Conservation (phyloP, 1,284 basidiomycete genomes). For the Veloboletus limbatus region DNA sequence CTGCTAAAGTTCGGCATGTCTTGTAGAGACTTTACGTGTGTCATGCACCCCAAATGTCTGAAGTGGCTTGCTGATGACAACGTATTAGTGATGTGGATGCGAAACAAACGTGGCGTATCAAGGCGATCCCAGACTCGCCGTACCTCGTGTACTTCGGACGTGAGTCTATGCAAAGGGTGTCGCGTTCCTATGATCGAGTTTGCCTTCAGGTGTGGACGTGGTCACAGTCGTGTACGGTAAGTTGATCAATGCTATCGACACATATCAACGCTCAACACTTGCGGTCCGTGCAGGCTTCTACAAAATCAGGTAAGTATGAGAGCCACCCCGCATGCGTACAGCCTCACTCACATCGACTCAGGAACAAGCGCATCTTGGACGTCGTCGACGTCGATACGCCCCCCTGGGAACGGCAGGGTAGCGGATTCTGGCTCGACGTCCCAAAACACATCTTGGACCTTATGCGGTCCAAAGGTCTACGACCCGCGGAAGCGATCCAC, state of each 20-base stretch:
- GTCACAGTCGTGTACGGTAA: slow-evolving; percentile 74
- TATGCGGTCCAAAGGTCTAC: slow-evolving; percentile 58
- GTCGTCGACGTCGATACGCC: slow-evolving; percentile 78
- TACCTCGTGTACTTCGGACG: slow-evolving; percentile 73
- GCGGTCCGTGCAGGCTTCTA: slow-evolving; percentile 45
- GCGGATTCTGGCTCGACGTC: slow-evolving; percentile 86
- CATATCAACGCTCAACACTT: background rate
- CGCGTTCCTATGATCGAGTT: background rate
- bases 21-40: slow-evolving; percentile 70
- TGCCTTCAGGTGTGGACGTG: slow-evolving; percentile 58
- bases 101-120: slow-evolving; percentile 74
- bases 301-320: slow-evolving; percentile 54
- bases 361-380: slow-evolving; percentile 71
- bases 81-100: slow-evolving; percentile 70
- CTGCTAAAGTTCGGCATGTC: slow-evolving; percentile 3
- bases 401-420: slow-evolving; percentile 73
- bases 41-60: background rate
- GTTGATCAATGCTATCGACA: slow-evolving; percentile 16
- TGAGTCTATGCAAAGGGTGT: slow-evolving; percentile 34
- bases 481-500: slow-evolving; percentile 78
- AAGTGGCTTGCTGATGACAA: background rate
- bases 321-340: background rate
- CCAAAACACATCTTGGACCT: slow-evolving; percentile 52
- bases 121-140: slow-evolving; percentile 60
- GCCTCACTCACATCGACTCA: slow-evolving; percentile 26